Evolutionary conservation across 139 green algal genomes (phyloP).

Genomic region (Chlorella sp.): DNA sequence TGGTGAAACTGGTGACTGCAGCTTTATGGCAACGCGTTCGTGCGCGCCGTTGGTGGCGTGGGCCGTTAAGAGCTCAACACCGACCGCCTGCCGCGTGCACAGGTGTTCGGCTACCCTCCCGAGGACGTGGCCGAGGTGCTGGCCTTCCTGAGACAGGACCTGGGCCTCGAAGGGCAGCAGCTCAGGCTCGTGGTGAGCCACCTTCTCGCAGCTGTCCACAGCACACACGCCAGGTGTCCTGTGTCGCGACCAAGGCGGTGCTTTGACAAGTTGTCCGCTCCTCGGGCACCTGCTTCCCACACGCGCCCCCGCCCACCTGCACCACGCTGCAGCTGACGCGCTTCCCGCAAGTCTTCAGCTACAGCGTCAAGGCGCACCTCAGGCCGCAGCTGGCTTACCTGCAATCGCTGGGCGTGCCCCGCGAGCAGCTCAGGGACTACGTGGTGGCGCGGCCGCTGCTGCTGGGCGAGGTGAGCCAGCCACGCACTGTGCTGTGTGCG

Average conservation of each 20-base stretch:
- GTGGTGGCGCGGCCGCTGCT: not conserved
- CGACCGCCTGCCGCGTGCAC: not conserved
- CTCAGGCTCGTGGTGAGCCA: not conserved
- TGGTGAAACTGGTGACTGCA: no score
- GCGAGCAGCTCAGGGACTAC: not conserved
- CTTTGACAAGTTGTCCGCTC: no score
- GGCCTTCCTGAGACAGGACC: not conserved
- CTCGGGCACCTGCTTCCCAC: no score
- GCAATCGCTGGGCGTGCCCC: not conserved
- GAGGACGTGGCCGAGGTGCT: conserved; percentile 2
- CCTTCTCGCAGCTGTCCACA: no score
- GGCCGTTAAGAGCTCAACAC: no score
- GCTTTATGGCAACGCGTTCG: no score
- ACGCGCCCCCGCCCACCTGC: no score
- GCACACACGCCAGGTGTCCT: no score
- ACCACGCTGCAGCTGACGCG: not conserved
- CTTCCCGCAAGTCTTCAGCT: not conserved
- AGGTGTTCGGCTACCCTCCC: not conserved
- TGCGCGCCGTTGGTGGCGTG: no score
- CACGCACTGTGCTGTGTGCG: no score
- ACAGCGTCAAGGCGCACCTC: conserved; percentile 4
- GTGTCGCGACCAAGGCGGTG: no score
- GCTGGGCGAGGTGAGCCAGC: conserved; percentile 2
- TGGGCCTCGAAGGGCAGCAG: not conserved
- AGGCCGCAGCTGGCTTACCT: not conserved